Percentiles rank a stretch among this genome's conserved stretches.
Evolutionary conservation across 176 grass and related monocot genomes (phyloP).

Genomic region (Lolium multiflorum): DNA sequence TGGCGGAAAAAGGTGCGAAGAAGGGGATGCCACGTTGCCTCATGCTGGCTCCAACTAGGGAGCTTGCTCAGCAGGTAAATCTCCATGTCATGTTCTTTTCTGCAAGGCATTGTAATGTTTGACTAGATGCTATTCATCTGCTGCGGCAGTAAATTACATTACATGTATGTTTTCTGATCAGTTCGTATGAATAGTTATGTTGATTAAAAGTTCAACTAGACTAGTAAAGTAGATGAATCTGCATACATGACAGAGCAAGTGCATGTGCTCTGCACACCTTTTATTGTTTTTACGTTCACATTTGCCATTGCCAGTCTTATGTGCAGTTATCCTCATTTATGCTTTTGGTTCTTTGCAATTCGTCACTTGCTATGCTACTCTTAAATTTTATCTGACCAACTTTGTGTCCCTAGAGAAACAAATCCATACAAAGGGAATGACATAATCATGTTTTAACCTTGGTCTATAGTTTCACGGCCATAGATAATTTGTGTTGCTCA

Average conservation of each 20-base stretch:
- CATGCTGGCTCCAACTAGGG: constrained; percentile 91
- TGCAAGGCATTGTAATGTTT: constrained; percentile 10
- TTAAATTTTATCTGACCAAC: constrained; percentile 21
- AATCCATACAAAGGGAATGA: neutral
- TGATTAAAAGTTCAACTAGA: constrained; percentile 9
- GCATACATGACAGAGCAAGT: neutral
- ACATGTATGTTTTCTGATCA: neutral
- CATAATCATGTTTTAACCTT: constrained; percentile 19
- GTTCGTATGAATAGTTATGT: neutral
- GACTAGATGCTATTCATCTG: neutral
- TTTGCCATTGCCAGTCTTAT: neutral
- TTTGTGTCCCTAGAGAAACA: neutral
- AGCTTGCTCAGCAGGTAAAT: constrained; percentile 92
- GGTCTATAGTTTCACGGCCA: neutral
- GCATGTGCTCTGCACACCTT: neutral
- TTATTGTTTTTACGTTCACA: neutral
- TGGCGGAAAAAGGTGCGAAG: constrained; percentile 58
- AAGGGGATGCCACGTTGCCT: constrained; percentile 78
- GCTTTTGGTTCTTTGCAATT: constrained; percentile 1
- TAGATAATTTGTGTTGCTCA: constrained; percentile 11
- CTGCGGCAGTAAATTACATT: constrained; percentile 1
- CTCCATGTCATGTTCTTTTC: neutral
- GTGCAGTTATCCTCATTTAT: neutral
- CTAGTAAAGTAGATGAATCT: neutral
- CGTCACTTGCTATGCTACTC: neutral